Evolutionary conservation across 2,329 filamentous ascomycete species (phyloP).

Genomic region (Sporothrix globosa): DNA sequence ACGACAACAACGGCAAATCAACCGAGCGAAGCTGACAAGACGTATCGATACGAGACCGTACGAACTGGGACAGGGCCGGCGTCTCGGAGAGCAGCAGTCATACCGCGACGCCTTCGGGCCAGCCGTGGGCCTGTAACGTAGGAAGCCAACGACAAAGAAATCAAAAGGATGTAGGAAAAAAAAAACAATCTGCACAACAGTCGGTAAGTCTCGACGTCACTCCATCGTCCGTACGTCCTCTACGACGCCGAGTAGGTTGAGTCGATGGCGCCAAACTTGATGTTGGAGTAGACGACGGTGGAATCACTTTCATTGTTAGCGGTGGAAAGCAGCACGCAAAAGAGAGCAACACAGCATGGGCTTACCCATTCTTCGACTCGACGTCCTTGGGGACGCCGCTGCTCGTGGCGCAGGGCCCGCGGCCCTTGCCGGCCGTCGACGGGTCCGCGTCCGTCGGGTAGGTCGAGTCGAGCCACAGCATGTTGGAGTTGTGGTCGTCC

Average conservation of each 20-base stretch:
- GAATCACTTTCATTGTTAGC: constrained; percentile 25
- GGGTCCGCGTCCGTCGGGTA: constrained; percentile 52
- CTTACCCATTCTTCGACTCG: constrained; percentile 42
- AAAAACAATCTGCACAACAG: not conserved
- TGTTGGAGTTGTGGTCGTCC: constrained; percentile 64
- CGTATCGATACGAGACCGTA: not conserved
- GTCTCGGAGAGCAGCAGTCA: constrained; percentile 15
- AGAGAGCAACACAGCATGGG: not conserved
- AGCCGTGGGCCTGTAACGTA: not conserved
- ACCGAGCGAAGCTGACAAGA: not conserved
- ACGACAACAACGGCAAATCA: not conserved
- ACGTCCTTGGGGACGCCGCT: constrained; percentile 52
- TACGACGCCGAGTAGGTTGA: constrained; percentile 39
- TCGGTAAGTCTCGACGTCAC: no score
- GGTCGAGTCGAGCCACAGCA: constrained; percentile 64
- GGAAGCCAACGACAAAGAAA: not conserved
- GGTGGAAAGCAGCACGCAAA: not conserved
- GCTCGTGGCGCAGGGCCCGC: constrained; percentile 51
- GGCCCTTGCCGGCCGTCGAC: constrained; percentile 47
- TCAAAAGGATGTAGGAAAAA: not conserved
- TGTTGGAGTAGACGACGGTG: constrained; percentile 38
- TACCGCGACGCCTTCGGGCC: constrained; percentile 17
- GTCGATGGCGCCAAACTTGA: constrained; percentile 42
- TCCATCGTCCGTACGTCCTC: no score
- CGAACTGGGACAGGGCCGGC: not conserved